These are phyloP conservation scores for Acidomyces sp. DNA, from an alignment of 495 filamentous ascomycete species.

Conservation along the genomic window DNA sequence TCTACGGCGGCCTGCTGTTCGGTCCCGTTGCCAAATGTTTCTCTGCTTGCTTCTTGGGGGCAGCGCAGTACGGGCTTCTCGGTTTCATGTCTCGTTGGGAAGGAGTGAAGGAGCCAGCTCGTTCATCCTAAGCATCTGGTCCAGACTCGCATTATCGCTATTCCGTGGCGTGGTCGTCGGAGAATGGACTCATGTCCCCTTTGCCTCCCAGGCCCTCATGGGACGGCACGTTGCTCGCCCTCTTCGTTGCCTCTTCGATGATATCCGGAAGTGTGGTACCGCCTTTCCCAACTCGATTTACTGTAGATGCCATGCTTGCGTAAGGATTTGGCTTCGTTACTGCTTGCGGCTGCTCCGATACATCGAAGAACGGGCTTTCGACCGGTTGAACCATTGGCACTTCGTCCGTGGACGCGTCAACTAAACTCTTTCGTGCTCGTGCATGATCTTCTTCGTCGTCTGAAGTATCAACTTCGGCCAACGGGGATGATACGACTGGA, in stretches of 20 bases:
- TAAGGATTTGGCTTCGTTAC: slow-evolving; percentile 16
- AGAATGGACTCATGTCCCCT: slow-evolving; percentile 17
- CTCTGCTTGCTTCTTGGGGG: no score
- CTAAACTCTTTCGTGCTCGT: slow-evolving; percentile 11
- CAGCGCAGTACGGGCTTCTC: slow-evolving; percentile 1
- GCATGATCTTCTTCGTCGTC: slow-evolving; percentile 18
- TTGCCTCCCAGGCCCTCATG: slow-evolving; percentile 8
- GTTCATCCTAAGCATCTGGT: not conserved
- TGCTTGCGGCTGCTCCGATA: slow-evolving; percentile 14
- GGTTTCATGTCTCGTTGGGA: not conserved
- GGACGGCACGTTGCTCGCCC: slow-evolving; percentile 19
- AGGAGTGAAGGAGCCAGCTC: slow-evolving; percentile 8
- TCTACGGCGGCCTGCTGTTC: no score
- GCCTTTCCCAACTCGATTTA: slow-evolving; percentile 9
- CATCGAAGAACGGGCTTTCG: slow-evolving; percentile 25
- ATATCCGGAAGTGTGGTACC: slow-evolving; percentile 21
- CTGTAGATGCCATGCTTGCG: slow-evolving; percentile 4
- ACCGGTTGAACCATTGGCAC: slow-evolving; percentile 11
- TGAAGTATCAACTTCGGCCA: slow-evolving; percentile 9
- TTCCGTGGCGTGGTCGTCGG: slow-evolving; percentile 12
- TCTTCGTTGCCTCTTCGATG: slow-evolving; percentile 26
- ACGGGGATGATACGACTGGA: slow-evolving; percentile 16
- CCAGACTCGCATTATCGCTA: slow-evolving; percentile 1
- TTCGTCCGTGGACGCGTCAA: slow-evolving; percentile 12
- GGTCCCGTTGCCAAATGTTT: no score